phyloP scores from a whole-genome alignment of 371 early-diverging fungal species.

The Mortierella sp. region DNA sequence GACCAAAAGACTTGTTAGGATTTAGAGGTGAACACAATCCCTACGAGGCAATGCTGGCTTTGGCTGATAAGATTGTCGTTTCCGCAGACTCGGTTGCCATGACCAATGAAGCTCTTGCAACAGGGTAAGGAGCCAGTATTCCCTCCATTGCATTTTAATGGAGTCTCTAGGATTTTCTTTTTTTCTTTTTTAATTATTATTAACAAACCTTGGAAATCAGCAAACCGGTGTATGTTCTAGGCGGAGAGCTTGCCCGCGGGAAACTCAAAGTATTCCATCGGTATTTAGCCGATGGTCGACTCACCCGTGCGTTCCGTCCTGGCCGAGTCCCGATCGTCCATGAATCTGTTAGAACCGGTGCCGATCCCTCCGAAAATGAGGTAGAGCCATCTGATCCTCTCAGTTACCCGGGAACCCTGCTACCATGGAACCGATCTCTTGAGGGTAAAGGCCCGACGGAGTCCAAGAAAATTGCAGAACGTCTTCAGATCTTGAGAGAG shows the following conservation, averaged over 20 bases:
- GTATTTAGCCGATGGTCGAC: slow-evolving; percentile 20
- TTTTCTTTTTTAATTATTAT: slow-evolving; percentile 1
- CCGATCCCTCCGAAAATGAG: neutral
- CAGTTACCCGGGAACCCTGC: slow-evolving; percentile 46
- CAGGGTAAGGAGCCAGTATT: slow-evolving; percentile 44
- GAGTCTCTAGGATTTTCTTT: too few species aligned
- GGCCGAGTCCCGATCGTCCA: slow-evolving; percentile 30
- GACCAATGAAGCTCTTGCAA: slow-evolving; percentile 49
- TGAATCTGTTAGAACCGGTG: neutral
- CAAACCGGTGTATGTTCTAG: slow-evolving; percentile 47
- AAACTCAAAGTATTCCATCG: slow-evolving; percentile 52
- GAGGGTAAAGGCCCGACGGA: slow-evolving; percentile 36
- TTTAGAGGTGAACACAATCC: slow-evolving; percentile 20
- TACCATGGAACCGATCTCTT: slow-evolving; percentile 25
- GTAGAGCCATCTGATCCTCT: slow-evolving; percentile 39
- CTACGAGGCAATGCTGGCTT: slow-evolving; percentile 43
- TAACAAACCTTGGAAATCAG: slow-evolving; percentile 15
- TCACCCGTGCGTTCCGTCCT: slow-evolving; percentile 47
- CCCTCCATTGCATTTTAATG: too few species aligned
- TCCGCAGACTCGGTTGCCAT: slow-evolving; percentile 48
- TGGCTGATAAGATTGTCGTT: slow-evolving; percentile 52
- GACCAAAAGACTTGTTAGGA: slow-evolving; percentile 16
- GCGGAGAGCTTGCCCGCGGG: slow-evolving; percentile 44
- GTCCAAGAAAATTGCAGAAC: slow-evolving; percentile 23
- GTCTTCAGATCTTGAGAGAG: slow-evolving; percentile 32